Evolutionary conservation across 1,139 yeast species (phyloP).

Genomic region (Pichia sp.): DNA sequence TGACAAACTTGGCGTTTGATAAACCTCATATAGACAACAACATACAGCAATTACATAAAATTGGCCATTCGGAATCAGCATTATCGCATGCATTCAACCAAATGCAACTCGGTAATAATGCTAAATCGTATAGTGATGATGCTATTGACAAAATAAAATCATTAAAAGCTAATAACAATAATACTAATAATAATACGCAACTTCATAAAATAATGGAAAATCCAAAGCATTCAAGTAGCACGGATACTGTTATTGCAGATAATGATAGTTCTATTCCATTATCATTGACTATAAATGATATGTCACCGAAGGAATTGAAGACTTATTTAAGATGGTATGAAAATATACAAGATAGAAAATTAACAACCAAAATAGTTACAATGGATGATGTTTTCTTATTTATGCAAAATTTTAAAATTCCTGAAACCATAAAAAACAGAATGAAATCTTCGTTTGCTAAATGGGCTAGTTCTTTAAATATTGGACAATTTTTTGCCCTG

Average conservation of each 20-base stretch:
- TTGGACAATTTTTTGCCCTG: slow-evolving; percentile 73
- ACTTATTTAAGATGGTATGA: slow-evolving; percentile 77
- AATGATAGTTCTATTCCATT: slow-evolving; percentile 40
- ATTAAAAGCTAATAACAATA: background rate
- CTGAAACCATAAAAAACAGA: slow-evolving; percentile 38
- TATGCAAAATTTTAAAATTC: slow-evolving; percentile 53
- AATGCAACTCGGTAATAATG: background rate
- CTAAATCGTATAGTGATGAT: slow-evolving; percentile 18
- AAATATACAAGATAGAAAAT: slow-evolving; percentile 52
- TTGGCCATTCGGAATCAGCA: background rate
- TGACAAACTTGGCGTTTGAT: background rate
- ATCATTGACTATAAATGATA: slow-evolving; percentile 54
- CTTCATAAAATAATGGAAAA: slow-evolving; percentile 8
- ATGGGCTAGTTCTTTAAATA: slow-evolving; percentile 42
- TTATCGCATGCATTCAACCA: background rate
- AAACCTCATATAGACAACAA: too few species aligned
- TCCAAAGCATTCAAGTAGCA: slow-evolving; percentile 21
- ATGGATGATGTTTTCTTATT: slow-evolving; percentile 60
- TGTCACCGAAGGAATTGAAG: slow-evolving; percentile 58
- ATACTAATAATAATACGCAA: background rate
- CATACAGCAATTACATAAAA: background rate
- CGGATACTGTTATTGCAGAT: slow-evolving; percentile 23
- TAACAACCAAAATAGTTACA: slow-evolving; percentile 43
- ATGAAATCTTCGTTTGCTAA: slow-evolving; percentile 46
- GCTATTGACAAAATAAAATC: slow-evolving; percentile 11